Conservation (phyloP, 805 yeast species). For the Ogataea paraovalis region DNA sequence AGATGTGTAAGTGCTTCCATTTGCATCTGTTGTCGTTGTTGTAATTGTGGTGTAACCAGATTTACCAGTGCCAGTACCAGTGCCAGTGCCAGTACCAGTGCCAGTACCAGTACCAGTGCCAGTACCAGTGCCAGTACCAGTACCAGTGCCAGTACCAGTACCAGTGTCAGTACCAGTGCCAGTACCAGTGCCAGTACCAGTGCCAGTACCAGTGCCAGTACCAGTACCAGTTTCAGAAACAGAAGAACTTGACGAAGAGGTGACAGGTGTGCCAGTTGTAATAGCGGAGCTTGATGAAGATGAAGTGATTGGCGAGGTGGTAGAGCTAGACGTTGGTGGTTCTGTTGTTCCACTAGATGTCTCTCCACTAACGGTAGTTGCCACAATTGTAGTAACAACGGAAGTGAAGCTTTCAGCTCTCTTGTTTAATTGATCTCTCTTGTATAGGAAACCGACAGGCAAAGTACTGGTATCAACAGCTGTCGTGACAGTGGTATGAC, state of each 20-base stretch:
- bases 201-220: neutral
- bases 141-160: neutral
- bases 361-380: neutral
- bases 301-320: neutral
- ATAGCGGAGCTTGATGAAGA: neutral
- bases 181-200: neutral
- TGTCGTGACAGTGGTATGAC: neutral
- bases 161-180: neutral
- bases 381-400: neutral
- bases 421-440: neutral
- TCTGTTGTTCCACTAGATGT: neutral
- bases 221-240: neutral
- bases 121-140: neutral
- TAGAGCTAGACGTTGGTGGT: neutral
- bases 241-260: neutral
- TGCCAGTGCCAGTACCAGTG: neutral
- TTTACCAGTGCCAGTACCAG: neutral
- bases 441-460: neutral
- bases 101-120: neutral
- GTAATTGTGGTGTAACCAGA: neutral
- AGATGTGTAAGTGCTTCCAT: neutral
- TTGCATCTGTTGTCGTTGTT: neutral
- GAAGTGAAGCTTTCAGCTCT: neutral
- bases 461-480: neutral
- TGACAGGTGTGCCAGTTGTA: neutral